Conservation (phyloP, 2,329 filamentous ascomycete species). For the Periconia digitata region DNA sequence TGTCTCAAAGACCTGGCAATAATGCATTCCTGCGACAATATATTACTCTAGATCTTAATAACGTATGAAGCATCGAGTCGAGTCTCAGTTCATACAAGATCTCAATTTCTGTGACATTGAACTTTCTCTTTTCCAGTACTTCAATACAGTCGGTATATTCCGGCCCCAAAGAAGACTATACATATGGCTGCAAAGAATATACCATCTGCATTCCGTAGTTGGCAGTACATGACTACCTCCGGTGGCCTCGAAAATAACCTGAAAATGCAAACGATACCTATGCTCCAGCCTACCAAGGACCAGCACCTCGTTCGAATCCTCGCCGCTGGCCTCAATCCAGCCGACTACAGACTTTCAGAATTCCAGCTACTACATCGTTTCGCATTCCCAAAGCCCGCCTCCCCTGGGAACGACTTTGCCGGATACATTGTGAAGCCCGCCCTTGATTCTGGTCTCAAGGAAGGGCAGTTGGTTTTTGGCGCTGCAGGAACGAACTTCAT, state of each 20-base stretch:
- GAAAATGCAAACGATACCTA: constrained; percentile 37
- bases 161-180: too few relatives aligned
- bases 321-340: constrained; percentile 53
- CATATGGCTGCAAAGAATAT: constrained; percentile 6
- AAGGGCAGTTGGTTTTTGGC: constrained; percentile 9
- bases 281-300: constrained; percentile 6
- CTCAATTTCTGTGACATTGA: too few relatives aligned
- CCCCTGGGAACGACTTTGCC: constrained; percentile 47
- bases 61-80: too few relatives aligned
- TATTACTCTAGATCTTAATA: too few relatives aligned
- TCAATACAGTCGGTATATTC: too few relatives aligned
- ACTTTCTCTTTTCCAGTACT: too few relatives aligned
- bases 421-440: constrained; percentile 50
- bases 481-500: constrained; percentile 5
- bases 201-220: constrained; percentile 39
- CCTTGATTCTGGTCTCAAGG: constrained; percentile 11
- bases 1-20: too few relatives aligned
- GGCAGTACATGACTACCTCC: constrained; percentile 52
- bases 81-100: too few relatives aligned
- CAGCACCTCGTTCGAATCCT: constrained; percentile 11
- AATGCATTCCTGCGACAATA: too few relatives aligned
- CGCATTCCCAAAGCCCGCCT: constrained; percentile 45
- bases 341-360: constrained; percentile 64
- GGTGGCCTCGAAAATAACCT: constrained; percentile 55
- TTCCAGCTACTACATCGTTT: constrained; percentile 43